Conservation (phyloP, 306 rosid species). For the Malus asiatica region DNA sequence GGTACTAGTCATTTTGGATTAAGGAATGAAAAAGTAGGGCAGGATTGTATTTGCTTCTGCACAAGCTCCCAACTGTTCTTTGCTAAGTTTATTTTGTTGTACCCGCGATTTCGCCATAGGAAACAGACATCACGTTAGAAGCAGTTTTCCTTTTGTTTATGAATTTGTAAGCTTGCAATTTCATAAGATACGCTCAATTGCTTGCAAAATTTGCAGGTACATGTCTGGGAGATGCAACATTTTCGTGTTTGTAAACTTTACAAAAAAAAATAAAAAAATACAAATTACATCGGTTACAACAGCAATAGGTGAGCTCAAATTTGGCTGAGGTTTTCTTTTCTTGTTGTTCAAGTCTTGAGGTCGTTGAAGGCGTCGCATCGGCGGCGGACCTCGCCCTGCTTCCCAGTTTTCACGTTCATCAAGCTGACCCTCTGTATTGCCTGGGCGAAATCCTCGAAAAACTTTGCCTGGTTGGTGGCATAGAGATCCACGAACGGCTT, state of each 20-base stretch:
- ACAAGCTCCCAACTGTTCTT: not conserved
- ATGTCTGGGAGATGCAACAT: not conserved
- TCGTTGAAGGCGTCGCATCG: constrained; percentile 33
- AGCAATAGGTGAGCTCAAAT: not conserved
- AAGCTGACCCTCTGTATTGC: constrained; percentile 28
- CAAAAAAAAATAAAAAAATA: not conserved
- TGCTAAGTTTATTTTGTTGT: not conserved
- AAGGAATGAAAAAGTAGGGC: not conserved
- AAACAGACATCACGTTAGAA: not conserved
- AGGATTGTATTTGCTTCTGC: not conserved
- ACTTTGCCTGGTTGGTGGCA: constrained; percentile 20
- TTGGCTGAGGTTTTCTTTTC: not conserved
- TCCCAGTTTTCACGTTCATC: constrained; percentile 20
- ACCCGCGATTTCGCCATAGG: not conserved
- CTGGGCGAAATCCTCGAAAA: constrained; percentile 29
- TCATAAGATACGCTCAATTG: not conserved
- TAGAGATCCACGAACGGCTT: constrained; percentile 34
- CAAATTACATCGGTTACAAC: not conserved
- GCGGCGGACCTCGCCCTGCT: constrained; percentile 28
- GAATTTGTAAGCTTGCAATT: no score
- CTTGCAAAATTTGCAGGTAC: not conserved
- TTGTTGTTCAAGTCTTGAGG: not conserved
- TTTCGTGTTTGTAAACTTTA: not conserved
- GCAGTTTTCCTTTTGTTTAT: not conserved
- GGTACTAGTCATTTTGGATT: constrained; percentile 30